Evolutionary conservation across 495 filamentous ascomycete genomes (phyloP).

Genomic region (Pyrenula aspistea): DNA sequence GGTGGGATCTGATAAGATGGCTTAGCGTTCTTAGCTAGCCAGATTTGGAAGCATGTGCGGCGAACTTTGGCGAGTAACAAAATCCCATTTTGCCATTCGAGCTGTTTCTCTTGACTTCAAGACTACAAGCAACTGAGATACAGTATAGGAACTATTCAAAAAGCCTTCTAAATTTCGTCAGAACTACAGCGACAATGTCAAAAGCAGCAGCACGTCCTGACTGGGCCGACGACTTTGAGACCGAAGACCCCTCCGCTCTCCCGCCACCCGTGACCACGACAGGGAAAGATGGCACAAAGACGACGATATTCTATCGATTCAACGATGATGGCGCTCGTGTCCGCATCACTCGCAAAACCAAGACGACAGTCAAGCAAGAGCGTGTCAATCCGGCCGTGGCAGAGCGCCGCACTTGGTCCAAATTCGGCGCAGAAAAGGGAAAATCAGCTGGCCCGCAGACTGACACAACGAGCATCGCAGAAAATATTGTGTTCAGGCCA

Average conservation of each 20-base stretch:
- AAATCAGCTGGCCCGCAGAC: constrained; percentile 53
- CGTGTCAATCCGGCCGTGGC: constrained; percentile 94
- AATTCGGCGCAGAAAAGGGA: constrained; percentile 80
- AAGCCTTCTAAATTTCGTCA: no score
- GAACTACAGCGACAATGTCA: background rate
- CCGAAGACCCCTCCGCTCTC: constrained; percentile 69
- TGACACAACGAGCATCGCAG: constrained; percentile 86
- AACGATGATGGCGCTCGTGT: constrained; percentile 92
- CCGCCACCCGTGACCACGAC: constrained; percentile 75
- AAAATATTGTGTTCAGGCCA: constrained; percentile 94
- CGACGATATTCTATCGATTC: constrained; percentile 77
- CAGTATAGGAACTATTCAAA: no score
- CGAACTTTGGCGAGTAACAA: constrained; percentile 4
- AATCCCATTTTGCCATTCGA: constrained; percentile 6
- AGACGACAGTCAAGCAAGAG: constrained; percentile 76
- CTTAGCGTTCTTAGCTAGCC: no score
- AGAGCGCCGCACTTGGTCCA: constrained; percentile 79
- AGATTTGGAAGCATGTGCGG: constrained; percentile 2
- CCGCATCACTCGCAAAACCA: constrained; percentile 89
- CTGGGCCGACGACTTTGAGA: constrained; percentile 93
- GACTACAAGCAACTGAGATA: no score
- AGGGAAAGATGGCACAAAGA: constrained; percentile 98
- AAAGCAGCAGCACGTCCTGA: constrained; percentile 38
- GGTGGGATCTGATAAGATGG: no score
- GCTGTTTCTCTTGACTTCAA: constrained; percentile 4